Evolutionary conservation across 1,284 basidiomycete species (phyloP).

Genomic region (Pulveroboletus sp.): DNA sequence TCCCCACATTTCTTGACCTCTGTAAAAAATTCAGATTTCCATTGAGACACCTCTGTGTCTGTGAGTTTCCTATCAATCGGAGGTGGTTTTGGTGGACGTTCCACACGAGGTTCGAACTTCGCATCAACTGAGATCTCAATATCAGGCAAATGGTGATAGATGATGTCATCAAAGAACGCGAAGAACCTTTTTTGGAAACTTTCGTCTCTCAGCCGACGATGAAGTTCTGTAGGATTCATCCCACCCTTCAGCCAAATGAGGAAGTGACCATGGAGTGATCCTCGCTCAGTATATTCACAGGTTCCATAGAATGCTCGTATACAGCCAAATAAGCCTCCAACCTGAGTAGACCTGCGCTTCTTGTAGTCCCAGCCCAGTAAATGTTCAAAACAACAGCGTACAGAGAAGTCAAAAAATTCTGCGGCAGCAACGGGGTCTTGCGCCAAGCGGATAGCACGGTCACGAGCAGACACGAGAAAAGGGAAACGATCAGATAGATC

Average conservation of each 20-base stretch:
- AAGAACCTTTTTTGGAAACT: neutral
- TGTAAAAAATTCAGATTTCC: neutral
- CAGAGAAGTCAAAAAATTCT: no score
- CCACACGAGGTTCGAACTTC: neutral
- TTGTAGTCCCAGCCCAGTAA: neutral
- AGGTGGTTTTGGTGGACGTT: no score
- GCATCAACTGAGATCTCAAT: neutral
- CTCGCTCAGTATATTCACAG: no score
- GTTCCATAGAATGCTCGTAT: neutral
- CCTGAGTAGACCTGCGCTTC: neutral
- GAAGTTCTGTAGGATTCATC: neutral
- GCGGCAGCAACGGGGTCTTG: conserved; percentile 9
- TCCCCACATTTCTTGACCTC: conserved; percentile 15
- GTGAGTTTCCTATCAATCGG: no score
- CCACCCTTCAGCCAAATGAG: neutral
- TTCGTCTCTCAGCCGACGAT: neutral
- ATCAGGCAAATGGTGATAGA: neutral
- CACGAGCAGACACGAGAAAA: neutral
- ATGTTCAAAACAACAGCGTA: neutral
- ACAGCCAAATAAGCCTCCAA: neutral
- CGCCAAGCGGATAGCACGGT: neutral
- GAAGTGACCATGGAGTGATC: no score
- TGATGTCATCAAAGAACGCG: neutral
- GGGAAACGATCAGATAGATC: conserved; percentile 5
- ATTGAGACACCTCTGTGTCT: neutral